phyloP scores from a whole-genome alignment of 768 basidiomycete species.

The Suillus bovinus region DNA sequence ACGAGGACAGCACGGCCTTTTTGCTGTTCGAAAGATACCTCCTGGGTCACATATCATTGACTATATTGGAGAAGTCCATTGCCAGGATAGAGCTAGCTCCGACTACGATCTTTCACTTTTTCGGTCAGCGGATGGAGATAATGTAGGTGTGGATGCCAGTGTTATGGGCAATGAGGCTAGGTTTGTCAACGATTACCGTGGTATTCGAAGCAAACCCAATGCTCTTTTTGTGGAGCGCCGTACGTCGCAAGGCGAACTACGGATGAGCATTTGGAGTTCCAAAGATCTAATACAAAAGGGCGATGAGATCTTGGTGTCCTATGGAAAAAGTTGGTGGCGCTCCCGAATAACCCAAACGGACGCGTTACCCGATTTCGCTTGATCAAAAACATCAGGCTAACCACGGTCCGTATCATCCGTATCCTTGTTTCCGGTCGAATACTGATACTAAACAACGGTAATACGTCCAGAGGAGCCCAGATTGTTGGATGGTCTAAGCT shows the following conservation, averaged over 20 bases:
- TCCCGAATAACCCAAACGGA: slow-evolving; percentile 26
- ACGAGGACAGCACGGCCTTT: slow-evolving; percentile 76
- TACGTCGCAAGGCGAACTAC: slow-evolving; percentile 55
- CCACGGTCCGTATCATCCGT: neutral
- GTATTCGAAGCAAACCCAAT: slow-evolving; percentile 68
- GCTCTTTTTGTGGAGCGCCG: slow-evolving; percentile 65
- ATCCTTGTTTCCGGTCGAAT: neutral
- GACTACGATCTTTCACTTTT: slow-evolving; percentile 89
- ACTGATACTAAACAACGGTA: slow-evolving; percentile 1
- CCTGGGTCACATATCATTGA: slow-evolving; percentile 70
- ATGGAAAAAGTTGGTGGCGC: slow-evolving; percentile 87
- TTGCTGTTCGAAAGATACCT: slow-evolving; percentile 71
- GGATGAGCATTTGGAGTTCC: slow-evolving; percentile 77
- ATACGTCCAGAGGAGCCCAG: neutral
- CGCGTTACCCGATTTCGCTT: neutral
- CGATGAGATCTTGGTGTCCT: slow-evolving; percentile 84
- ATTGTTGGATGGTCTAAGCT: neutral
- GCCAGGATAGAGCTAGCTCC: slow-evolving; percentile 67
- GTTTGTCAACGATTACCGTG: slow-evolving; percentile 91
- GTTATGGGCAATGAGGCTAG: slow-evolving; percentile 82
- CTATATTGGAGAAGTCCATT: slow-evolving; percentile 85
- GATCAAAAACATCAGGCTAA: neutral
- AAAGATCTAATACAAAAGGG: slow-evolving; percentile 66
- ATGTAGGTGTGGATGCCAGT: slow-evolving; percentile 78
- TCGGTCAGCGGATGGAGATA: slow-evolving; percentile 54